Base-by-base conservation (phyloP, 495 filamentous ascomycete species). In the Parachaetomium inaequale region DNA sequence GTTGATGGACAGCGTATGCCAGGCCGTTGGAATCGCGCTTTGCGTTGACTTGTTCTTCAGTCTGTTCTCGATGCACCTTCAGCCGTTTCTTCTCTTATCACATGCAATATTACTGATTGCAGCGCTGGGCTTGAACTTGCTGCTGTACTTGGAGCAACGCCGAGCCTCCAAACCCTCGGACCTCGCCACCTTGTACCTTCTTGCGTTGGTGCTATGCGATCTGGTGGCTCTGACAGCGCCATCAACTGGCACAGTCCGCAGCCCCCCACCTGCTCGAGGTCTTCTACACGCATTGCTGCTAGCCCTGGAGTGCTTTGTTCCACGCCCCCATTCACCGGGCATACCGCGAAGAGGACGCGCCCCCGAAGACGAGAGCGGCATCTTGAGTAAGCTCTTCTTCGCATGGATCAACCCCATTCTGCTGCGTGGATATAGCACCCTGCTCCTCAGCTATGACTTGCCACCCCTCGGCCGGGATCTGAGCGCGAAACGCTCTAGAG, bases 331-430 rank as follows among this genome's bases (percentile, higher is more conserved):
- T 29, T n/a, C n/a, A n/a, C n/a, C n/a, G n/a, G n/a, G n/a, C n/a
- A n/a, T n/a, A n/a, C n/a, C n/a, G n/a, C n/a, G n/a, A n/a, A n/a
- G n/a, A n/a, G n/a, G n/a, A n/a, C n/a, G n/a, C n/a, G n/a, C 10
- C 28, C 78, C 78, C 0, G 80, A 79, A 51, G 80, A 86, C 10
- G 74, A 78, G 19, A 79, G 76, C 45, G 79, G 77, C 49, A 65
- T 74, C 7, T 52, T 79, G 3, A 57, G 67, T 31, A 71, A 72
- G 55, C 68, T 69, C 0, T 74, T 88, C 12, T 88, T 89, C 65
- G 81, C 70, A 72, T 90, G 87, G 87, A 74, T 88, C 51, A 85
- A 84, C 61, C 75, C 76, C 1, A 63, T 88, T 28, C 82, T 90
- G 51, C 66, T 61, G n/a, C 60, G 66, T 31, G 85, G 85, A 0